Base-by-base conservation (phyloP, 2,329 filamentous ascomycete genomes). In the Xylariomycetidae sp. region DNA sequence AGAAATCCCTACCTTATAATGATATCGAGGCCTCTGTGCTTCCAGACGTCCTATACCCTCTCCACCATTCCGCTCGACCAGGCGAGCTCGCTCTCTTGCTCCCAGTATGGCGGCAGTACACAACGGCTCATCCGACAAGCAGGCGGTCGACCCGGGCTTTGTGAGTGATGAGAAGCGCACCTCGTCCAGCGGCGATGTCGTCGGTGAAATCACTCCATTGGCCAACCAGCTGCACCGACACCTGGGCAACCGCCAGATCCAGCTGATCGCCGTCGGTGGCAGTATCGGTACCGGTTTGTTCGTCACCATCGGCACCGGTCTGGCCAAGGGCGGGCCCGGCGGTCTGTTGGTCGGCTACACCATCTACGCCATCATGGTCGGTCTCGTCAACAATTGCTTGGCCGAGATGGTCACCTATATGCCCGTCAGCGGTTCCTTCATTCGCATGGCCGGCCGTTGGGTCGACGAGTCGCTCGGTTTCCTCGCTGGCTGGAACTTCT, bases 391-490 rank as follows among this genome's bases (percentile, higher is more conserved):
- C 65, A 82, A 80, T 50, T 70, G 68, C 40, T 64, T 80, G 38
- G 77, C 78, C 7, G 78, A 82, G 53, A 82, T 82, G 77, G 70
- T 64, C 19, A 65, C 67, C 23, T 72, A 71, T 41, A 76, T 78
- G 65, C 78, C 79, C 16, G 68, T 82, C 29, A 70, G 67, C 25
- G 76, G 77, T 42, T 73, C 73, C 2, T 82, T 80, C 50, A 71
- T 82, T 43, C 74, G 78, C 39, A 65, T 81, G 48, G 76, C 76
- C 4, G 76, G 76, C 18, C 64, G 76, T 44, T 82, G 76, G 72
- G 74, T 76, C 8, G 78, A 82, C 52, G 76, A 81, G n/a, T 67
- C 77, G 8, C 61, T 76, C 14, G 76, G 76, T 20, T 80, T 82
- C 47, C 68, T 67, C 52, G 63, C 57, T 12, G 61, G 60, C 15